Percentiles rank a stretch among this genome's conserved stretches.
Conservation (phyloP, 2,329 filamentous ascomycete species). For the Aspergillus fumigatus region DNA sequence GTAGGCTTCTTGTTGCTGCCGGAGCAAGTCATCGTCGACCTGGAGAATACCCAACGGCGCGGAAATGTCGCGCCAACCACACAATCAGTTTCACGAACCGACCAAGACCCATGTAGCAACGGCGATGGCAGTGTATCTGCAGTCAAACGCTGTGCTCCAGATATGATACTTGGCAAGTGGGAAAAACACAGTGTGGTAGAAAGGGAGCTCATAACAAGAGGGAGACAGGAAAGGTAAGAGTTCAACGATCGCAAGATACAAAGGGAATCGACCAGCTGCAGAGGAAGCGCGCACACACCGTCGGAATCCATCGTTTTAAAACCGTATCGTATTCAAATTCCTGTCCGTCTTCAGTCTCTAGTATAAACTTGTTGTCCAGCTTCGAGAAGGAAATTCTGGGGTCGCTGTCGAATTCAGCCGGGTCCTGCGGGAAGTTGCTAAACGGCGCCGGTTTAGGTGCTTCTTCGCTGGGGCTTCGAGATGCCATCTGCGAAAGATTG, state of each 20-base stretch:
- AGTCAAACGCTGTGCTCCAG: conserved; percentile 3
- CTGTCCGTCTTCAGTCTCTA: conserved; percentile 76
- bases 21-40: conserved; percentile 57
- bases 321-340: conserved; percentile 78
- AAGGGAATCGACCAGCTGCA: conserved; percentile 11
- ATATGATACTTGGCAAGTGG: not conserved
- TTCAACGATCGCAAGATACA: conserved; percentile 13
- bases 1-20: conserved; percentile 60
- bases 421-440: conserved; percentile 49
- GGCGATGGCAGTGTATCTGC: conserved; percentile 13
- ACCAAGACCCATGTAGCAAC: conserved; percentile 15
- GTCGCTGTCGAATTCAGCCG: conserved; percentile 68
- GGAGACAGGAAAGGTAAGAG: conserved; percentile 6
- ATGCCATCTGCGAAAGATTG: conserved; percentile 17
- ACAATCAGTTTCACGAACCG: conserved; percentile 32
- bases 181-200: conserved; percentile 4
- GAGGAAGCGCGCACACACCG: conserved; percentile 42
- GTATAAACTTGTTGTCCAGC: conserved; percentile 73
- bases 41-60: conserved; percentile 36
- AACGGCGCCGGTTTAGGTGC: conserved; percentile 12
- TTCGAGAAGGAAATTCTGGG: conserved; percentile 84
- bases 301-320: conserved; percentile 70
- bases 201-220: not conserved
- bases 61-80: conserved; percentile 21
- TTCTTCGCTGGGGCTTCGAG: conserved; percentile 16